Conservation (phyloP, 345 rosid species). For the Eutrema heterophyllum region DNA sequence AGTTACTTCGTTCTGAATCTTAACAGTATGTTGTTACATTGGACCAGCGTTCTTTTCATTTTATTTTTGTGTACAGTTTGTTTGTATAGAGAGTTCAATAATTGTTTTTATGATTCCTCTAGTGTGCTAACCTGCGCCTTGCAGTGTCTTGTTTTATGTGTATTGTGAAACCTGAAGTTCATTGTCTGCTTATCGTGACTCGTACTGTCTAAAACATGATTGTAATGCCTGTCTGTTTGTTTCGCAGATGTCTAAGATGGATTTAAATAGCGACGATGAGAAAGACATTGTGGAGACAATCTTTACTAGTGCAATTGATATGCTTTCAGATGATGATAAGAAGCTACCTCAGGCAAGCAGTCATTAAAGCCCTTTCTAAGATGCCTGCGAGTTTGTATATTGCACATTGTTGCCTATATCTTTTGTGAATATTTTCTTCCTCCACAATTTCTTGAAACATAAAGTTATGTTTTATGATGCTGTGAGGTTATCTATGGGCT, state of each 20-base stretch:
- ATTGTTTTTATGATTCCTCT: neutral
- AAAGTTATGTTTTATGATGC: too few species aligned
- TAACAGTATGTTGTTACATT: neutral
- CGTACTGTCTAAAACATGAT: neutral
- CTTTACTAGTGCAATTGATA: slow-evolving; percentile 96
- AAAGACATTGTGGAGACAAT: slow-evolving; percentile 75
- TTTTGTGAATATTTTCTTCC: too few species aligned
- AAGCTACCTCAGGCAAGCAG: slow-evolving; percentile 96
- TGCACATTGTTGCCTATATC: neutral
- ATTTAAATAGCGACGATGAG: slow-evolving; percentile 83
- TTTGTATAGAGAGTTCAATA: neutral
- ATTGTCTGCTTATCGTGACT: neutral
- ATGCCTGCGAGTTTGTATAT: neutral
- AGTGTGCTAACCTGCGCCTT: neutral
- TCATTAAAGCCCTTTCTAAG: slow-evolving; percentile 18
- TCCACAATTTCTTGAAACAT: too few species aligned
- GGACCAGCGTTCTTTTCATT: neutral
- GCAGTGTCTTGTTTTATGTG: neutral
- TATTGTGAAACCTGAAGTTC: neutral
- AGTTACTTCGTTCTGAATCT: neutral
- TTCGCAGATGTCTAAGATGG: slow-evolving; percentile 92
- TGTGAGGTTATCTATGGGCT: too few species aligned
- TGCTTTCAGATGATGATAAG: slow-evolving; percentile 96
- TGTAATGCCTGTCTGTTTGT: neutral
- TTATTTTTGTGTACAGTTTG: neutral